These are phyloP conservation scores for Arachnopeziza araneosa DNA, from an alignment of 2,329 filamentous ascomycete genomes.

Conservation along the genomic window DNA sequence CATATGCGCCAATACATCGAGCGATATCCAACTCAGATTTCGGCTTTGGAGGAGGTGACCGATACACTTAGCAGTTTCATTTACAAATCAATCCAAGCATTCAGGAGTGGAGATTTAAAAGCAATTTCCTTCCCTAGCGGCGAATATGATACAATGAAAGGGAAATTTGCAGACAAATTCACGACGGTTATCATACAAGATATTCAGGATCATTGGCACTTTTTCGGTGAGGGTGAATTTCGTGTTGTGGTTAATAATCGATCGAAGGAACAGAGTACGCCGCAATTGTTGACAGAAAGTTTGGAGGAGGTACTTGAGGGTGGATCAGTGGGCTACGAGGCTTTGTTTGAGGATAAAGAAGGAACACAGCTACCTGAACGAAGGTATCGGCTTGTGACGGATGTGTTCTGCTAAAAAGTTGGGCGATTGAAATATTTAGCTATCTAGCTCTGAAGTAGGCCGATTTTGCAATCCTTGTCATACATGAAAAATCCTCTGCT, in stretches of 20 bases:
- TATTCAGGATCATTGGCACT: slow-evolving; percentile 11
- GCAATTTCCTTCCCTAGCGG: slow-evolving; percentile 1
- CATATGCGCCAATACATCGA: slow-evolving; percentile 14
- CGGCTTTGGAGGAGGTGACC: slow-evolving; percentile 9
- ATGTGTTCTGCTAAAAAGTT: background rate
- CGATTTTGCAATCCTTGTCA: background rate
- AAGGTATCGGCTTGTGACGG: background rate
- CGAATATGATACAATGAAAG: slow-evolving; percentile 1
- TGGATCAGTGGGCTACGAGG: background rate
- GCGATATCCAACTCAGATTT: background rate
- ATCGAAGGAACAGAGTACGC: slow-evolving; percentile 1
- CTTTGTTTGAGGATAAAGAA: background rate
- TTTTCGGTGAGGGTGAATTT: slow-evolving; percentile 2
- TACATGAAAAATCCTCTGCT: too few relatives aligned
- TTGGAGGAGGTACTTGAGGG: background rate
- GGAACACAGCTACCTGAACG: background rate
- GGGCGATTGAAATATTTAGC: background rate
- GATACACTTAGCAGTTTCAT: slow-evolving; percentile 13
- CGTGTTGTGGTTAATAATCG: slow-evolving; percentile 5
- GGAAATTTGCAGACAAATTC: slow-evolving; percentile 6
- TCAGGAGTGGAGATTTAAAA: background rate
- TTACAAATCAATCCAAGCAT: slow-evolving; percentile 4
- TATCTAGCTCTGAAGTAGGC: background rate
- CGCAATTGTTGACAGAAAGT: background rate
- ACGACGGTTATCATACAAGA: slow-evolving; percentile 3